These are phyloP conservation scores for Murraya paniculata DNA, from an alignment of 345 rosid genomes.

Conservation along the genomic window DNA sequence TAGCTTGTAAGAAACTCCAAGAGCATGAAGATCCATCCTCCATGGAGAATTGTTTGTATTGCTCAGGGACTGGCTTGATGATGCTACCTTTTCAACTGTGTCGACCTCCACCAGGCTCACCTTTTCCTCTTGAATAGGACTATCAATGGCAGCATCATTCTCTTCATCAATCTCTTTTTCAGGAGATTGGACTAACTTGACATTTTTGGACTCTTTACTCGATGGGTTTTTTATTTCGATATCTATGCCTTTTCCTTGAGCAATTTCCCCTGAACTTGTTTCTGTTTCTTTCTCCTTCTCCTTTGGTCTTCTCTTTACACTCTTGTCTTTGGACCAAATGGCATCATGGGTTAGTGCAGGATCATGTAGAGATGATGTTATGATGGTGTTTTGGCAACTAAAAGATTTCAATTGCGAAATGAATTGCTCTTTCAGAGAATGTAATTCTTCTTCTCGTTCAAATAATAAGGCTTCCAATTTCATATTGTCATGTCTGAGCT, in stretches of 20 bases:
- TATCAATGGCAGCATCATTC: conserved; percentile 24
- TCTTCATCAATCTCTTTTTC: conserved; percentile 52
- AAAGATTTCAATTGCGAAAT: conserved; percentile 30
- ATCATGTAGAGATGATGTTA: conserved; percentile 30
- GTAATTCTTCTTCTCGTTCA: conserved; percentile 53
- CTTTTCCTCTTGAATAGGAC: conserved; percentile 29
- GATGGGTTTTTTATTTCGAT: conserved; percentile 30
- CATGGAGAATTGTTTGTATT: conserved; percentile 43
- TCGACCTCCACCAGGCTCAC: conserved; percentile 22
- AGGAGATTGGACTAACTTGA: conserved; percentile 45
- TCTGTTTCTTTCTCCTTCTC: conserved; percentile 38
- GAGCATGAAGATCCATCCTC: conserved; percentile 94
- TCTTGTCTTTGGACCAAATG: conserved; percentile 39
- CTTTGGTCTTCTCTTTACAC: conserved; percentile 29
- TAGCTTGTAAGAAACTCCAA: conserved; percentile 89
- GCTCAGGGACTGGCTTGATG: conserved; percentile 27
- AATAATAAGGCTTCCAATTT: conserved; percentile 47
- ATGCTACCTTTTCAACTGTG: conserved; percentile 22
- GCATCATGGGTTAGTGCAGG: conserved; percentile 24
- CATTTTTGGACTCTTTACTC: conserved; percentile 12
- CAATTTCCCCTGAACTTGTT: conserved; percentile 16
- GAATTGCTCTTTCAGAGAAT: conserved; percentile 40
- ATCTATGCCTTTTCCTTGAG: conserved; percentile 23
- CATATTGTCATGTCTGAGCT: conserved; percentile 53
- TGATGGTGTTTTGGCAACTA: conserved; percentile 29